Evolutionary conservation across 2,329 filamentous ascomycete species (phyloP), one percentile per base, ranked within the genome.

Genomic region (Hymenoscyphus fructigenus): DNA sequence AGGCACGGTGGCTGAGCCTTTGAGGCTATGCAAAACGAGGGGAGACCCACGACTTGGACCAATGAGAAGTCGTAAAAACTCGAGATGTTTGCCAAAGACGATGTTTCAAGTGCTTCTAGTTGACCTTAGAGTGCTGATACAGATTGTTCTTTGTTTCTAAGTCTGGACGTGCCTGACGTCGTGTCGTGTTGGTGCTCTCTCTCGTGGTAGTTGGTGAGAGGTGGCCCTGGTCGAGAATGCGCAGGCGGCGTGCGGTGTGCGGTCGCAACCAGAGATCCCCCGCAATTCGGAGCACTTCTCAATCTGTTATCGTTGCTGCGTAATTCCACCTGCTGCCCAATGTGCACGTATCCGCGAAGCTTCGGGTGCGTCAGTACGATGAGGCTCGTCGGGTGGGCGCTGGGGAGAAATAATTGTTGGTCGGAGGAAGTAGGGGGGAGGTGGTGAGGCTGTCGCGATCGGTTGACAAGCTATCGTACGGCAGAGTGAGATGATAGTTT

Each of bases 11-110:
- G 73, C 73, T 72, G 69, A 72, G 73, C 71, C 65, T 67, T 47
- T 67, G 70, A 70, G 73, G 71, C 71, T 72, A 69, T 72, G 71
- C 71, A 68, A 70, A 69, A 70, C 67, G 61, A 69, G 60, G 63
- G 63, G 50, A 62, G 63, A 66, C 59, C 67, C 68, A 70, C 65
- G 65, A 59, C 63, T 59, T 50, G 28, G 44, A 55, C 38, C 60
- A 60, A 66, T 28, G 58, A 66, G 12, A 55, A 15, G 14, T 55
- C 32, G 61, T 28, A 38, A 66, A 9, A 55, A n/a, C 12, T 55
- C 32, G 61, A 47, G 29, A 38, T 63, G 26, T 26, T 50, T 20
- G 44, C 28, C 32, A 32, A 23, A 29, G 32, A 29, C 26, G n/a
- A 36, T 55, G 50, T 57, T 41, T 65, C 64, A 57, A 32, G 29